phyloP scores from a whole-genome alignment of 805 yeast species.

The Saturnispora mendoncae region DNA sequence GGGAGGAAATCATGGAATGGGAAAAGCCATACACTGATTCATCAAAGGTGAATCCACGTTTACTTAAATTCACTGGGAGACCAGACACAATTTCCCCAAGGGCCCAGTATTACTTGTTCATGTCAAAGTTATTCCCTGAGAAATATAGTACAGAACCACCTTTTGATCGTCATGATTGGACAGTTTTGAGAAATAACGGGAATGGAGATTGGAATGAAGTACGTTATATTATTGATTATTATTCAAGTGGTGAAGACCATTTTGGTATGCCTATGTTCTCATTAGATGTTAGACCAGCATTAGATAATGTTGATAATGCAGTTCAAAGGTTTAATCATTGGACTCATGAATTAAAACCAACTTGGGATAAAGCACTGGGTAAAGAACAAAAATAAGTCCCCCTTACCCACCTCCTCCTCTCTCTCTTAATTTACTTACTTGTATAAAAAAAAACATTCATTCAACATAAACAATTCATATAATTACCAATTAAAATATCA shows the following conservation, averaged over 20 bases:
- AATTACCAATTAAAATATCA: constrained; percentile 34
- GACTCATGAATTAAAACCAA: constrained; percentile 41
- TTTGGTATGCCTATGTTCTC: constrained; percentile 87
- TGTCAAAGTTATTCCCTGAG: constrained; percentile 66
- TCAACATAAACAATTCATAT: constrained; percentile 29
- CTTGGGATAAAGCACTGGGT: constrained; percentile 67
- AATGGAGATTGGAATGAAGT: constrained; percentile 54
- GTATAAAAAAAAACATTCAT: not conserved
- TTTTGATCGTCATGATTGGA: constrained; percentile 98
- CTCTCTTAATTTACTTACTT: not conserved
- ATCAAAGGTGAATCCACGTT: constrained; percentile 58
- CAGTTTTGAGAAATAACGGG: constrained; percentile 64
- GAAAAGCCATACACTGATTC: constrained; percentile 59
- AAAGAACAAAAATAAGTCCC: constrained; percentile 18
- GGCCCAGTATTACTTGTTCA: constrained; percentile 56
- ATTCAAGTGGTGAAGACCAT: constrained; percentile 81
- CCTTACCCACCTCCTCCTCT: too few species aligned
- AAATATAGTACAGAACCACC: constrained; percentile 75
- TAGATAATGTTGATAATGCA: constrained; percentile 58
- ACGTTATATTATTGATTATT: constrained; percentile 91
- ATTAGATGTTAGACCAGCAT: constrained; percentile 92
- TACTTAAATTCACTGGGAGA: constrained; percentile 81
- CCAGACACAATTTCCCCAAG: constrained; percentile 84
- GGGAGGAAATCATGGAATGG: constrained; percentile 93
- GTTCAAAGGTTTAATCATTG: constrained; percentile 63